Conservation (phyloP, 345 rosid genomes). For the Eutrema yunnanense region DNA sequence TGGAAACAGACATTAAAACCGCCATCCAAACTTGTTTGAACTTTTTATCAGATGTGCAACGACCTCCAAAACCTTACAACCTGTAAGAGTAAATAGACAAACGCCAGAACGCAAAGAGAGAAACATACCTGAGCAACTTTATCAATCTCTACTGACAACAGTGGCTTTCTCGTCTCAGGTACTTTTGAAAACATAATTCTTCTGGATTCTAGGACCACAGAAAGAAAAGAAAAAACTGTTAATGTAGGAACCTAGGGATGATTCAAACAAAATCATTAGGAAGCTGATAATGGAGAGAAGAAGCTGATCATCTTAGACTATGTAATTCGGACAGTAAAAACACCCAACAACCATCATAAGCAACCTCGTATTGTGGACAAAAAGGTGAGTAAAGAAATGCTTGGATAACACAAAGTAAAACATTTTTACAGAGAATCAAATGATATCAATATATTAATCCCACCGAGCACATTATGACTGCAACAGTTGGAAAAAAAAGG, state of each 20-base stretch:
- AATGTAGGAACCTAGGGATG: neutral
- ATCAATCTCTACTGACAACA: slow-evolving; percentile 74
- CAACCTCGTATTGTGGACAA: neutral
- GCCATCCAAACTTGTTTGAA: neutral
- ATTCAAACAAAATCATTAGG: neutral
- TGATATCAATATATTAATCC: neutral
- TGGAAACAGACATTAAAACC: neutral
- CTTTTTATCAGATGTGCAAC: neutral
- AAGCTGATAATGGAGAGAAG: neutral
- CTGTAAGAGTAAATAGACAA: neutral
- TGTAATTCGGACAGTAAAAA: neutral
- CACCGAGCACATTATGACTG: neutral
- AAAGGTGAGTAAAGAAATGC: neutral
- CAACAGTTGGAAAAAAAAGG: neutral
- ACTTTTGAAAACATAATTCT: slow-evolving; percentile 75
- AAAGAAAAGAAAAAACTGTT: neutral
- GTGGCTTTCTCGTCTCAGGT: slow-evolving; percentile 78
- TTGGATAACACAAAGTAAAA: neutral
- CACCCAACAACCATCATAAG: neutral
- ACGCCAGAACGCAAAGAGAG: slow-evolving; percentile 2
- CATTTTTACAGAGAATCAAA: neutral
- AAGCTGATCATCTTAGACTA: neutral
- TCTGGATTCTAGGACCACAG: slow-evolving; percentile 66
- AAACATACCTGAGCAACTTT: slow-evolving; percentile 84
- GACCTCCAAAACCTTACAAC: neutral